Evolutionary conservation across 768 basidiomycete genomes (phyloP).

Genomic region (Pleurotus tuoliensis): DNA sequence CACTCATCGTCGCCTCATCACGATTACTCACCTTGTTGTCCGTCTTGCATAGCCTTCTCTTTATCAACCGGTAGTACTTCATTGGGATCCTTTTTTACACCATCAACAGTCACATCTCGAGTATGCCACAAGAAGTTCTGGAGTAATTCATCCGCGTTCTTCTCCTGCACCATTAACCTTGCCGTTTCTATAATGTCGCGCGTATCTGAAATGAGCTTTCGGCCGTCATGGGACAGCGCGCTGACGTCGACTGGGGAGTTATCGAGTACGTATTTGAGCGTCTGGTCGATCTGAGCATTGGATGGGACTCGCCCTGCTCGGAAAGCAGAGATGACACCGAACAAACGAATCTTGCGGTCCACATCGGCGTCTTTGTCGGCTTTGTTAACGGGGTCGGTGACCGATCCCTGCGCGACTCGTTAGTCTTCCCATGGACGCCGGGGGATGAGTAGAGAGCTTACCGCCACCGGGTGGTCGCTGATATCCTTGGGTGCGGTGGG

Average conservation of each 20-base stretch:
- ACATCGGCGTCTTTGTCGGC: constrained; percentile 65
- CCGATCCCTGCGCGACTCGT: constrained; percentile 36
- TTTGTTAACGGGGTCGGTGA: constrained; percentile 65
- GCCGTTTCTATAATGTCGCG: constrained; percentile 77
- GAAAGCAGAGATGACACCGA: constrained; percentile 79
- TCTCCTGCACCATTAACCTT: constrained; percentile 67
- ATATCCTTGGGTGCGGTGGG: constrained; percentile 61
- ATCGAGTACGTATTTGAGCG: constrained; percentile 62
- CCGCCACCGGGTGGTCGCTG: constrained; percentile 45
- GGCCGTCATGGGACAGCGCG: constrained; percentile 75
- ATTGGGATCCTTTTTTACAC: constrained; percentile 23
- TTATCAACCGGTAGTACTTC: constrained; percentile 42
- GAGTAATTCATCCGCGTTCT: constrained; percentile 88
- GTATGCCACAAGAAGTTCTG: constrained; percentile 91
- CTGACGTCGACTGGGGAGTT: constrained; percentile 54
- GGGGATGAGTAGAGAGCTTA: not conserved
- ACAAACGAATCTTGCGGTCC: constrained; percentile 81
- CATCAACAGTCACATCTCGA: constrained; percentile 39
- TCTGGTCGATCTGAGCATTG: constrained; percentile 74
- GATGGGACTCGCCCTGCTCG: constrained; percentile 74
- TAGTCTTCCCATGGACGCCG: not conserved
- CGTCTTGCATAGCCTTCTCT: constrained; percentile 53
- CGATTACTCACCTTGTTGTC: constrained; percentile 47
- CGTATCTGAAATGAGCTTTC: constrained; percentile 70
- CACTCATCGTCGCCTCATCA: too few species aligned